Base-by-base conservation (phyloP, 139 green algal species). In the Nannochloris sp. region DNA sequence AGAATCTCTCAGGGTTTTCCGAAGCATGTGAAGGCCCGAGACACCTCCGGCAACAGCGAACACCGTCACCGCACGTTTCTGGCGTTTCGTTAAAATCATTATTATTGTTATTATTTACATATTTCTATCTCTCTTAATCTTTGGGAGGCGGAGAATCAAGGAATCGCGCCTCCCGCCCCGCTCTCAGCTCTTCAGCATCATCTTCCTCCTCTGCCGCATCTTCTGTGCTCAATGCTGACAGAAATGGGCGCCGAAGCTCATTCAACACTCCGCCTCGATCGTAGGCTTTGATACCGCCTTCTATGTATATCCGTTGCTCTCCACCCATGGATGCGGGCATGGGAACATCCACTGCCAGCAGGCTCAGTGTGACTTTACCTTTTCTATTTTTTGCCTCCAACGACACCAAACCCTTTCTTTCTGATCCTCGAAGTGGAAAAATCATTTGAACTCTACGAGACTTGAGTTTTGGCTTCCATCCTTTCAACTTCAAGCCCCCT, bases 291-390 rank as follows among this genome's bases (percentile, higher is more conserved):
- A 69, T 48, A 16, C 82, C 75, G 1, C 84, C 84, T 36, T 81
- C 65, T 48, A 90, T 16, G 56, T 76, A 90, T 8, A 90, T 73
- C 15, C 80, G 75, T 59, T 82, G 64, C 57, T 85, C 73, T 19
- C 56, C 27, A 4, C 72, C 71, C 48, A 21, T 14, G 15, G 62
- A 24, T 23, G 54, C 57, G 9, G 70, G 64, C 14, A 69, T 73
- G 1, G 79, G 76, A 51, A 90, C 71, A 40, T 90, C 84, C 16
- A 90, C 73, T 14, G 84, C 87, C 57, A 91, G 72, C 61, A 86
- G 79, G 44, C 80, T 89, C 75, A 95, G 14, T 36, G 44, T 72
- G 88, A 93, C 61, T 71, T 83, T 21, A 83, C 86, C 74, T 81
- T 72, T 12, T 23, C 31, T 66, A 60, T 85, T 85, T 67, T 92